A percentile compares a stretch with the other conserved stretches of the same genome.
phyloP scores from a whole-genome alignment of 495 filamentous ascomycete genomes.

The Aspergillus asperescens region DNA sequence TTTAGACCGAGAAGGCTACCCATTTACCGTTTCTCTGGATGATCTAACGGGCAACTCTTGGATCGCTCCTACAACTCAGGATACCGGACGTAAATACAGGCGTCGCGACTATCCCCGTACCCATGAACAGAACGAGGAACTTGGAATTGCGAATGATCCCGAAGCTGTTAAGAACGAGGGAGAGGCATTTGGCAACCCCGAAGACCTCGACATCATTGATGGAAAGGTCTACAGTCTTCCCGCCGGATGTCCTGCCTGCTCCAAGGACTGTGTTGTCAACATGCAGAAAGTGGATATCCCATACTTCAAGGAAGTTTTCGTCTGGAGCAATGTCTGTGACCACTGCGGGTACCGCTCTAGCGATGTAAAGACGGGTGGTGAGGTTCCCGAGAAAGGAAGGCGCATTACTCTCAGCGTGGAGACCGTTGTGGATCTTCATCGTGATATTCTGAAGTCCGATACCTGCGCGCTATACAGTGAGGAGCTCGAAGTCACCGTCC shows the following conservation, averaged over 20 bases:
- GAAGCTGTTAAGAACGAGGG: constrained; percentile 26
- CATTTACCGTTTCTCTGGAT: constrained; percentile 82
- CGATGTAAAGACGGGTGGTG: constrained; percentile 95
- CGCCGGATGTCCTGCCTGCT: constrained; percentile 84
- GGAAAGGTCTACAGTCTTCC: constrained; percentile 88
- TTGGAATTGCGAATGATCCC: constrained; percentile 58
- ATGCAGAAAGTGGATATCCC: constrained; percentile 97
- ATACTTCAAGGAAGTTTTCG: constrained; percentile 89
- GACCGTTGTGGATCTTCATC: constrained; percentile 67
- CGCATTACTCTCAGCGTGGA: constrained; percentile 74
- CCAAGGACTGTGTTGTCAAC: constrained; percentile 72
- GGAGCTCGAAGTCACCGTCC: constrained; percentile 76
- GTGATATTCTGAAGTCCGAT: constrained; percentile 96
- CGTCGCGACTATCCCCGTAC: constrained; percentile 77
- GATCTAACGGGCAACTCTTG: constrained; percentile 96
- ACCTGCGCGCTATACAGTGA: constrained; percentile 79
- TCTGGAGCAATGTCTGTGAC: constrained; percentile 84
- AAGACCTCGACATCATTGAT: constrained; percentile 74
- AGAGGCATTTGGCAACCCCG: constrained; percentile 27
- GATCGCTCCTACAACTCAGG: constrained; percentile 79
- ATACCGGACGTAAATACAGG: constrained; percentile 68
- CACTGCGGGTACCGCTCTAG: constrained; percentile 91
- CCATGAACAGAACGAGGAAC: constrained; percentile 73
- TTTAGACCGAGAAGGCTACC: constrained; percentile 66
- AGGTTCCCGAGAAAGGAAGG: constrained; percentile 79